phyloP scores from a whole-genome alignment of 805 yeast genomes.

The Candida pini region DNA sequence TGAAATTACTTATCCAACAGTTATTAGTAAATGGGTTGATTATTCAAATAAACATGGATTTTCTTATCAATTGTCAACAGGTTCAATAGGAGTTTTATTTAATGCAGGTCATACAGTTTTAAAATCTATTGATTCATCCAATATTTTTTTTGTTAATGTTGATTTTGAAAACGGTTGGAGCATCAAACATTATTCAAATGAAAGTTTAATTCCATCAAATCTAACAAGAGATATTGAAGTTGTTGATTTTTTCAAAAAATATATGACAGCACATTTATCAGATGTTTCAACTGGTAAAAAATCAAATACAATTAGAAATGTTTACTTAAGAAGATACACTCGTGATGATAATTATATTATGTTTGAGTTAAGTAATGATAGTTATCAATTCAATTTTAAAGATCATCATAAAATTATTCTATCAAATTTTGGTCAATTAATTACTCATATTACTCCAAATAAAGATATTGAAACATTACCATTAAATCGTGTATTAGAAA shows the following conservation, averaged over 20 bases:
- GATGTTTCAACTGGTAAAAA: conserved; percentile 58
- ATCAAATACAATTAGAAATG: conserved; percentile 47
- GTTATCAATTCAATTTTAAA: conserved; percentile 89
- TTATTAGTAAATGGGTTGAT: conserved; percentile 96
- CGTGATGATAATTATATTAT: conserved; percentile 76
- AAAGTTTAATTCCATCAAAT: conserved; percentile 37
- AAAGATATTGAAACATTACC: conserved; percentile 67
- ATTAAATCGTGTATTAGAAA: conserved; percentile 40
- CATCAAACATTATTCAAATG: conserved; percentile 41
- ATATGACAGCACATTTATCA: conserved; percentile 87
- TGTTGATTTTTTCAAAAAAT: conserved; percentile 81
- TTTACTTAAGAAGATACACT: conserved; percentile 76
- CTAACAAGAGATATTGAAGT: conserved; percentile 73
- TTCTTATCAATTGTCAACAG: conserved; percentile 86
- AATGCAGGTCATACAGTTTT: conserved; percentile 80
- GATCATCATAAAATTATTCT: conserved; percentile 89
- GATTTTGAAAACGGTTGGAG: conserved; percentile 49
- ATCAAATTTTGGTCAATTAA: conserved; percentile 66
- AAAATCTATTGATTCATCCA: conserved; percentile 57
- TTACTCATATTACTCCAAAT: conserved; percentile 78
- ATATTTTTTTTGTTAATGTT: conserved; percentile 58
- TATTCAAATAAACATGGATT: conserved; percentile 94
- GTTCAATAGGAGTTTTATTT: conserved; percentile 85
- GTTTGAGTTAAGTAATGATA: conserved; percentile 91
- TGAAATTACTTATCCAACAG: conserved; percentile 20